phyloP scores from a whole-genome alignment of 768 basidiomycete species.

The Butyriboletus loyo region DNA sequence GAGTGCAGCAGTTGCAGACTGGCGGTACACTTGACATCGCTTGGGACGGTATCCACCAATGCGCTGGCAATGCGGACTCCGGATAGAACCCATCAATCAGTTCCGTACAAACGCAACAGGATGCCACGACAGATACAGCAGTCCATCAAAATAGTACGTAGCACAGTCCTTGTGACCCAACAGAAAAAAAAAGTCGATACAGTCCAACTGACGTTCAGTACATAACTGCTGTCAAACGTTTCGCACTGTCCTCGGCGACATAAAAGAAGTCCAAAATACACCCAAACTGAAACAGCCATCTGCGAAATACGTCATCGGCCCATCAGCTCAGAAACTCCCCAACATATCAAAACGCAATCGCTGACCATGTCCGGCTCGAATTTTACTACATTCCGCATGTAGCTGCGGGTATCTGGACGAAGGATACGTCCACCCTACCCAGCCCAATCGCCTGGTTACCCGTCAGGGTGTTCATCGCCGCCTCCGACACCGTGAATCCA shows the following conservation, averaged over 20 bases:
- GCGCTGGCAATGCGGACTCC: not conserved
- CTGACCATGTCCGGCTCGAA: conserved; percentile 1
- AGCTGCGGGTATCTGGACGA: not conserved
- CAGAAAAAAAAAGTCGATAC: not conserved
- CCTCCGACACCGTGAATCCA: conserved; percentile 38
- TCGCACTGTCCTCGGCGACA: not conserved
- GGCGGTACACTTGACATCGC: too few species aligned
- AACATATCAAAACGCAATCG: not conserved
- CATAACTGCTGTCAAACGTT: not conserved
- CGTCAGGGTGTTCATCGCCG: conserved; percentile 29
- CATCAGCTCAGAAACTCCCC: not conserved
- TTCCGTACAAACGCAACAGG: not conserved
- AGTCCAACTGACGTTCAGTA: conserved; percentile 1
- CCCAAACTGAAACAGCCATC: not conserved
- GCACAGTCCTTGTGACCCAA: conserved; percentile 2
- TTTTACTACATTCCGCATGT: not conserved
- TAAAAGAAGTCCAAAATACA: not conserved
- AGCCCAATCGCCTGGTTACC: not conserved
- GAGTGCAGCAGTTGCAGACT: too few species aligned
- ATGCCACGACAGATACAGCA: not conserved
- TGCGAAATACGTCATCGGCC: conserved; percentile 1
- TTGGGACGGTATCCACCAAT: too few species aligned
- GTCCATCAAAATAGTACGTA: conserved; percentile 17
- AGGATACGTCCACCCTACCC: conserved; percentile 23
- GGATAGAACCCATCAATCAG: not conserved